Evolutionary conservation across 495 filamentous ascomycete species (phyloP).

Genomic region (Xylaria intraflava): DNA sequence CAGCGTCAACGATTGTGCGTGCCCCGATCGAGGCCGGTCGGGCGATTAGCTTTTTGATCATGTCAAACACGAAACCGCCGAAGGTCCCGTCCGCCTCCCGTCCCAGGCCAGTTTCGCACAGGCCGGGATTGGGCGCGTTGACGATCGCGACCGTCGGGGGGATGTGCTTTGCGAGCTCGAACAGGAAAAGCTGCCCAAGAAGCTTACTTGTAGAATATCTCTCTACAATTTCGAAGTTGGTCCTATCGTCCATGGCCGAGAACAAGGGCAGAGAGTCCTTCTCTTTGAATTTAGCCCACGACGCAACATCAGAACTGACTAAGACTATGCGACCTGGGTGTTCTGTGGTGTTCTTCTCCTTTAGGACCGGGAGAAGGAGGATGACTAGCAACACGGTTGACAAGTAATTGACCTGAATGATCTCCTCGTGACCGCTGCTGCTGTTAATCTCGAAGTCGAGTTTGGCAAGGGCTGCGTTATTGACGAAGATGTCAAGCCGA

Average conservation of each 20-base stretch:
- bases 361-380: constrained; percentile 28
- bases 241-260: constrained; percentile 25
- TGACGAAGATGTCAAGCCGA: too few relatives aligned
- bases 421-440: constrained; percentile 41
- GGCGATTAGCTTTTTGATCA: neutral
- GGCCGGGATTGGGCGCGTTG: neutral
- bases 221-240: constrained; percentile 18
- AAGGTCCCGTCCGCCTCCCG: neutral
- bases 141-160: neutral
- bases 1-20: constrained; percentile 7
- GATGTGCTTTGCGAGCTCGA: constrained; percentile 32
- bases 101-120: neutral
- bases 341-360: constrained; percentile 14
- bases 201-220: constrained; percentile 44
- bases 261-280: constrained; percentile 29
- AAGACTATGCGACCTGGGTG: constrained; percentile 26
- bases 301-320: constrained; percentile 29
- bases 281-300: constrained; percentile 30
- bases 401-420: constrained; percentile 48
- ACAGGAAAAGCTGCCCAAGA: constrained; percentile 41
- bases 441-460: too few relatives aligned
- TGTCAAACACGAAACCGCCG: neutral
- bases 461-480: too few relatives aligned
- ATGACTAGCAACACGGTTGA: constrained; percentile 38
- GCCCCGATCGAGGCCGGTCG: constrained; percentile 2